Evolutionary conservation across 306 rosid genomes (phyloP).

Genomic region (Vigna reflexopilosa): DNA sequence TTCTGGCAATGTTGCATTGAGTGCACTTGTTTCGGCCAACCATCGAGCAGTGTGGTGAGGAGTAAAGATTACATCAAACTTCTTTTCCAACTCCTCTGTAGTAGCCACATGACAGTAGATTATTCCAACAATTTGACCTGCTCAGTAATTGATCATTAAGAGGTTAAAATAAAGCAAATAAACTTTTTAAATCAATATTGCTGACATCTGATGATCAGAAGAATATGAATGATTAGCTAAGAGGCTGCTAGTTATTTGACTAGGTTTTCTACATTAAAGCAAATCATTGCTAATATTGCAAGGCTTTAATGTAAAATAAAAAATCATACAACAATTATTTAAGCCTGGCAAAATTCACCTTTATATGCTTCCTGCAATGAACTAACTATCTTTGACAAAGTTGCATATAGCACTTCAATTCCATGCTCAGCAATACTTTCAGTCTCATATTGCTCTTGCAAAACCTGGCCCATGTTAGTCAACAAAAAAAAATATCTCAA

Average conservation of each 20-base stretch:
- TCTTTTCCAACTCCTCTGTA: constrained; percentile 54
- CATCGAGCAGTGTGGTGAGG: constrained; percentile 63
- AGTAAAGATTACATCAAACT: constrained; percentile 61
- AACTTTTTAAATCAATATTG: constrained; percentile 17
- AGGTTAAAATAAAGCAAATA: constrained; percentile 37
- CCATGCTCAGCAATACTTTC: constrained; percentile 68
- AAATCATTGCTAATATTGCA: constrained; percentile 22
- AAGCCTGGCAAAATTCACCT: constrained; percentile 55
- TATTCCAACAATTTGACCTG: constrained; percentile 97
- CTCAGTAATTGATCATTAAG: constrained; percentile 43
- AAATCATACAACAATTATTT: constrained; percentile 17
- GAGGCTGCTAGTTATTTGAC: constrained; percentile 36
- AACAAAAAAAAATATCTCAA: constrained; percentile 20
- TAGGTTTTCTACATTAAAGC: constrained; percentile 33
- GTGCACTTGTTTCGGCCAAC: constrained; percentile 63
- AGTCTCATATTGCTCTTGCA: constrained; percentile 69
- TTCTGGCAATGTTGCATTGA: constrained; percentile 41
- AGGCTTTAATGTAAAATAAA: constrained; percentile 12
- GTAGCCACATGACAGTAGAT: constrained; percentile 58
- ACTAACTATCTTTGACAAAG: constrained; percentile 69
- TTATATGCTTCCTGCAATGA: constrained; percentile 74
- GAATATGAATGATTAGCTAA: constrained; percentile 25
- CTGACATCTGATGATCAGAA: constrained; percentile 24
- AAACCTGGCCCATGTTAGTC: constrained; percentile 57
- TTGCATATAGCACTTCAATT: constrained; percentile 58